phyloP scores from a whole-genome alignment of 2,329 filamentous ascomycete genomes.

The Calonectria hawksworthii region DNA sequence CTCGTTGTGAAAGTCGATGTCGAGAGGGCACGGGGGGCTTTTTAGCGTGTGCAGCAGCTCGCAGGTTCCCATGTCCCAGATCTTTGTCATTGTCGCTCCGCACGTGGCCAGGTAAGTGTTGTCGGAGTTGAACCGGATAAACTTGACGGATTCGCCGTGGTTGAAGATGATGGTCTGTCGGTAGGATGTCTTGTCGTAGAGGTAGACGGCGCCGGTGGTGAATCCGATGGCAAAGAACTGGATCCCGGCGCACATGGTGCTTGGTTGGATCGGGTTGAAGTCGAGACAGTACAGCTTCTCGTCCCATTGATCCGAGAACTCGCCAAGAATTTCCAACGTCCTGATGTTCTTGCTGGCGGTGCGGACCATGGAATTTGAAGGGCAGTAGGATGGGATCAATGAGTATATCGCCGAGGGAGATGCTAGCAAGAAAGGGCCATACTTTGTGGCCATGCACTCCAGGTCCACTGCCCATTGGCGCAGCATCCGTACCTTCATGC shows the following conservation, averaged over 20 bases:
- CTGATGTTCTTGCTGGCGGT: conserved; percentile 24
- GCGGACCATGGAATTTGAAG: conserved; percentile 44
- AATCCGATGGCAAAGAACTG: conserved; percentile 47
- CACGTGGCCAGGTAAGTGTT: conserved; percentile 49
- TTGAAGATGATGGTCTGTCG: conserved; percentile 45
- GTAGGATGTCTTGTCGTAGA: conserved; percentile 45
- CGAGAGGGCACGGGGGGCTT: conserved; percentile 39
- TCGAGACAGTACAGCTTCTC: conserved; percentile 49
- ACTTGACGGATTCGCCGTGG: conserved; percentile 48
- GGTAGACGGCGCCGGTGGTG: conserved; percentile 35
- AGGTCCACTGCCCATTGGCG: conserved; percentile 49
- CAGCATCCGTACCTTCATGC: conserved; percentile 35
- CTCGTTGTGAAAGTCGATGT: conserved; percentile 45
- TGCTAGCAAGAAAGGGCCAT: conserved; percentile 44
- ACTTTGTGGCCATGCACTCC: conserved; percentile 48
- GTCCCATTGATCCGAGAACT: conserved; percentile 46
- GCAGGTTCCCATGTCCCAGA: conserved; percentile 50
- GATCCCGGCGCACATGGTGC: conserved; percentile 43
- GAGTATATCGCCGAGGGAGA: conserved; percentile 50
- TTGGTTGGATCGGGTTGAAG: conserved; percentile 42
- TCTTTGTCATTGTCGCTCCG: conserved; percentile 43
- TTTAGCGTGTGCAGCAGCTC: conserved; percentile 43
- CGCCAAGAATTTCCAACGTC: conserved; percentile 42
- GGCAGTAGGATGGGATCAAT: conserved; percentile 50
- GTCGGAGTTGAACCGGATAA: conserved; percentile 47